phyloP scores from a whole-genome alignment of 2,329 filamentous ascomycete genomes.

The Xylariaceae sp. region DNA sequence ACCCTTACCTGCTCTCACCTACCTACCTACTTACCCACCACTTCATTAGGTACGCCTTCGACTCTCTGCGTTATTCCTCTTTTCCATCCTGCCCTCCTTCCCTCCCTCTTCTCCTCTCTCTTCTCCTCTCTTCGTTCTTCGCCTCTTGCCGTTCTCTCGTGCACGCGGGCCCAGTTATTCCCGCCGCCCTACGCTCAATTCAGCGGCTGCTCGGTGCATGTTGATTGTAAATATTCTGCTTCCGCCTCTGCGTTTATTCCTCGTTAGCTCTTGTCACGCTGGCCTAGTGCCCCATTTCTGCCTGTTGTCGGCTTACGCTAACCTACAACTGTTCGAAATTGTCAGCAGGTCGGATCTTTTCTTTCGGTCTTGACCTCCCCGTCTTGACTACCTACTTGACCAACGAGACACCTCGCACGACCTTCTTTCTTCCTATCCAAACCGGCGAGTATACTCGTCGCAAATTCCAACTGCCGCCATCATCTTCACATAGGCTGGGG shows the following conservation, averaged over 20 bases:
- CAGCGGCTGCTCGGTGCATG: conserved; percentile 3
- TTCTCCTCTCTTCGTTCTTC: conserved; percentile 2
- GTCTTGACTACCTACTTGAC: conserved; percentile 1
- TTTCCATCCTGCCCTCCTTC: not conserved
- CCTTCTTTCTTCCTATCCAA: not conserved
- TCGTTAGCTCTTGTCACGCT: conserved; percentile 3
- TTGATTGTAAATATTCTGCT: conserved; percentile 13
- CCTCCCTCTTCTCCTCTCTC: conserved; percentile 2
- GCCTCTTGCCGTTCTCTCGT: not conserved
- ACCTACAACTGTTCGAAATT: conserved; percentile 19
- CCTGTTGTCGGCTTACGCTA: conserved; percentile 16
- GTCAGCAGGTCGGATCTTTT: conserved; percentile 17
- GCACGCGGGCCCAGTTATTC: not conserved
- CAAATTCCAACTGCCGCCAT: not conserved
- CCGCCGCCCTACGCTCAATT: not conserved
- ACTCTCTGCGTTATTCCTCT: conserved; percentile 7
- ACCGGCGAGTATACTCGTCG: not conserved
- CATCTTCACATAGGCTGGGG: not conserved
- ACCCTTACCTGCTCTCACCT: not conserved
- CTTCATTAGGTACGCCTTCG: conserved; percentile 1
- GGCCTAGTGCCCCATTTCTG: not conserved
- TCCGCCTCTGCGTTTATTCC: conserved; percentile 8
- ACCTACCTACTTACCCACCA: not conserved
- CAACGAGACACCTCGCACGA: not conserved
- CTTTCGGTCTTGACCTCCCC: conserved; percentile 10